Evolutionary conservation across 2,329 filamentous ascomycete genomes (phyloP).

Genomic region (Beauveria asiatica): DNA sequence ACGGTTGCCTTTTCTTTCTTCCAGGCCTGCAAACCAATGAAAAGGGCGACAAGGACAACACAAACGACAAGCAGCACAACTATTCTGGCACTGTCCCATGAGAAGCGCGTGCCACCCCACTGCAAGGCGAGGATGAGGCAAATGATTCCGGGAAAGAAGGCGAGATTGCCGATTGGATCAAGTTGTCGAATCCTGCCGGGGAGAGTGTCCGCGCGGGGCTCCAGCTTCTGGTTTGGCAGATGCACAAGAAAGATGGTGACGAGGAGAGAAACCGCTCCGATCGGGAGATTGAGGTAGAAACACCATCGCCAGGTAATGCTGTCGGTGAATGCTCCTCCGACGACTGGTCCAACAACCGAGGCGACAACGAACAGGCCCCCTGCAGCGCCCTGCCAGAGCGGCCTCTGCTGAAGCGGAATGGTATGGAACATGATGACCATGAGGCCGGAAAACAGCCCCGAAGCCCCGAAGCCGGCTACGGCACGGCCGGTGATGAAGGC

Average conservation of each 20-base stretch:
- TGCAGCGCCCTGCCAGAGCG: constrained; percentile 28
- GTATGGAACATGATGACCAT: constrained; percentile 21
- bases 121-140: constrained; percentile 38
- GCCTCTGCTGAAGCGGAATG: constrained; percentile 18
- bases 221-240: neutral
- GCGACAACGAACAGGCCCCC: constrained; percentile 31
- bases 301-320: constrained; percentile 21
- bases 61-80: constrained; percentile 26
- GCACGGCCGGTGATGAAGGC: constrained; percentile 15
- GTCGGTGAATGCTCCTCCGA: constrained; percentile 18
- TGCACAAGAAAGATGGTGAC: constrained; percentile 20
- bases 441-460: constrained; percentile 30
- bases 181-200: constrained; percentile 13
- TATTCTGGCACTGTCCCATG: constrained; percentile 24
- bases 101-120: constrained; percentile 30
- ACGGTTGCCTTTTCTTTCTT: constrained; percentile 26
- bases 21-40: constrained; percentile 25
- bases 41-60: constrained; percentile 19
- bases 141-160: constrained; percentile 19
- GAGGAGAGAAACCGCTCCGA: constrained; percentile 16
- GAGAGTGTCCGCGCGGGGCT: neutral
- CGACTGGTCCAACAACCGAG: constrained; percentile 15
- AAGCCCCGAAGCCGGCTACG: constrained; percentile 21
- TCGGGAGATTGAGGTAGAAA: constrained; percentile 23
- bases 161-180: constrained; percentile 16